phyloP scores from a whole-genome alignment of 2,329 filamentous ascomycete species.

The Cryphonectria carpinicola region DNA sequence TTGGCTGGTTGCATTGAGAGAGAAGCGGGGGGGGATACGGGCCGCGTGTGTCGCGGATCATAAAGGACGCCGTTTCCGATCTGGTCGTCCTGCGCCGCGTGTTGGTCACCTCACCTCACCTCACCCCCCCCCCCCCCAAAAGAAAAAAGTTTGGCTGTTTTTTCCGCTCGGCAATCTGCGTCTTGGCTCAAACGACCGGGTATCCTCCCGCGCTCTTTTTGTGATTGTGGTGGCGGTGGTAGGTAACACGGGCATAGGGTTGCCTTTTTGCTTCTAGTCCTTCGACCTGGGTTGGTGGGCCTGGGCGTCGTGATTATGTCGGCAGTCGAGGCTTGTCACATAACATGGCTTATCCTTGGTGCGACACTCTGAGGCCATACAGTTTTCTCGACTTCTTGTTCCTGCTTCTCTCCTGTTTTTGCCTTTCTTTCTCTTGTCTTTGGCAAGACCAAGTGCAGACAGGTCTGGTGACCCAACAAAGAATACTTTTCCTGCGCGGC shows the following conservation, averaged over 20 bases:
- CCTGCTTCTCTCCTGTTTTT: neutral
- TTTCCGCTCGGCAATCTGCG: slow-evolving; percentile 10
- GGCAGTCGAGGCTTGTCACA: slow-evolving; percentile 9
- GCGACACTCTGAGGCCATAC: neutral
- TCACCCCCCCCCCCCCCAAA: neutral
- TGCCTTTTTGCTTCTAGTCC: neutral
- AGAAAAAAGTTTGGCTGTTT: neutral
- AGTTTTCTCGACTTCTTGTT: neutral
- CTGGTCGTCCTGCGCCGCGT: slow-evolving; percentile 2
- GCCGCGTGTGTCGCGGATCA: slow-evolving; percentile 12
- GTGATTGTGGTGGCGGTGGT: neutral
- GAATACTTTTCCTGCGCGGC: neutral
- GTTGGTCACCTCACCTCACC: neutral
- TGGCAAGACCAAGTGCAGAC: neutral
- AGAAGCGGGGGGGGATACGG: neutral
- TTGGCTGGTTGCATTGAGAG: neutral
- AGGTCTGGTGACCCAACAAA: neutral
- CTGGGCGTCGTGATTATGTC: slow-evolving; percentile 9
- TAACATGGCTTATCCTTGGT: neutral
- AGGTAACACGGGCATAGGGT: neutral
- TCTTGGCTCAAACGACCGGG: slow-evolving; percentile 2
- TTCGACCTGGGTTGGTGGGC: neutral
- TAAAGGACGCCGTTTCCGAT: slow-evolving; percentile 11
- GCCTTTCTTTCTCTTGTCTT: no score
- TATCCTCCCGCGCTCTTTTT: neutral